Conservation (phyloP, 441 rosid genomes). For the Gossypium lobatum region DNA sequence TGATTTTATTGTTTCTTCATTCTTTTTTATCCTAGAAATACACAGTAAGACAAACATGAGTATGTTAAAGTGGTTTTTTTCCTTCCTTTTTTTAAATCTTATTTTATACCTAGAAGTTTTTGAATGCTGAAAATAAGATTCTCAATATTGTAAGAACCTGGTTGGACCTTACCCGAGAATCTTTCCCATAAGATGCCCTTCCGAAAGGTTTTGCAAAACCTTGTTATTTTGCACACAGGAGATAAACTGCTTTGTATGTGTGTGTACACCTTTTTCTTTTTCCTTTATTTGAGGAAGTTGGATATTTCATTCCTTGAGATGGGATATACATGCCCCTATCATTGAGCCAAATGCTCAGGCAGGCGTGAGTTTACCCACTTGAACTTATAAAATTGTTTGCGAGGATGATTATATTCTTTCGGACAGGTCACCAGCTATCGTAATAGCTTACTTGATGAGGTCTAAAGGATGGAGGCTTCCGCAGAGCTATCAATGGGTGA, state of each 20-base stretch:
- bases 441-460: constrained; percentile 73
- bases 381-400: background rate
- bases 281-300: background rate
- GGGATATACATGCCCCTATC: background rate
- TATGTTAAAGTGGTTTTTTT: background rate
- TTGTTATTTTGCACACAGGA: background rate
- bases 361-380: background rate
- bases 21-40: constrained; percentile 8
- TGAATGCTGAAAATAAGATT: background rate
- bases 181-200: constrained; percentile 1
- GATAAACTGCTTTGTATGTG: background rate
- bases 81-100: background rate
- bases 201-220: background rate
- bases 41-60: background rate
- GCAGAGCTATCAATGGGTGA: constrained; percentile 84
- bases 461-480: constrained; percentile 80
- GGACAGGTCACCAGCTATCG: constrained; percentile 86
- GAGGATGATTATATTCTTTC: constrained; percentile 11
- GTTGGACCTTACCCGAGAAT: background rate
- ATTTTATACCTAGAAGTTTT: background rate
- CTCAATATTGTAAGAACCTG: background rate
- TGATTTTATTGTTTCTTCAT: constrained; percentile 2
- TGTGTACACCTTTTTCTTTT: background rate
- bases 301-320: background rate
- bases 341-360: background rate